Evolutionary conservation across 2,329 filamentous ascomycete genomes (phyloP).

Genomic region (Colletotrichum sp.): DNA sequence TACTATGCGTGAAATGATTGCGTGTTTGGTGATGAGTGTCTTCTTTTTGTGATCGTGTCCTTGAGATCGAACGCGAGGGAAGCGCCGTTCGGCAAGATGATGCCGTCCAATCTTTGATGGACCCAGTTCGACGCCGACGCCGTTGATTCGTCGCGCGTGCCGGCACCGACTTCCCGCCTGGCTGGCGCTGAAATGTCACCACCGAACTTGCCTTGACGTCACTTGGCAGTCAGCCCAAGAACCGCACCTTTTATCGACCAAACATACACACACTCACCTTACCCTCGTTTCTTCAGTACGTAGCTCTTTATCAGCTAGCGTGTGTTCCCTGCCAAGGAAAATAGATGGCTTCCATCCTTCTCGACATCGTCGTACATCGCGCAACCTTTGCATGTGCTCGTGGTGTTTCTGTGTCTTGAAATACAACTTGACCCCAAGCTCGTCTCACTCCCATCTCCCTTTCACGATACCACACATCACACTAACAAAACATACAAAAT

Average conservation of each 20-base stretch:
- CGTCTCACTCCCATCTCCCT: neutral
- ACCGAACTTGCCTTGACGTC: conserved; percentile 5
- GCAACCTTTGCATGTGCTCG: neutral
- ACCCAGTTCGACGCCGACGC: neutral
- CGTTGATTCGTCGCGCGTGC: neutral
- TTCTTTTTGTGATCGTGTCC: neutral
- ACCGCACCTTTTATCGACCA: neutral
- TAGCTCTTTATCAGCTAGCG: neutral
- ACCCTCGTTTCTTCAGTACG: neutral
- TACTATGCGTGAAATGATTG: neutral
- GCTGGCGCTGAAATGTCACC: neutral
- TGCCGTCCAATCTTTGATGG: neutral
- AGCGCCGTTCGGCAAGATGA: neutral
- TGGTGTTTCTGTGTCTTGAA: neutral
- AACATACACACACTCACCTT: neutral
- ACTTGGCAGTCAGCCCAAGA: neutral
- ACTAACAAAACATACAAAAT: neutral
- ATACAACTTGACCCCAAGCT: neutral
- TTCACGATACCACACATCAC: neutral
- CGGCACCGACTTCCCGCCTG: neutral
- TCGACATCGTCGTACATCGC: neutral
- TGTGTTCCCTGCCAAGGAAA: neutral
- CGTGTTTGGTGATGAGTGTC: neutral
- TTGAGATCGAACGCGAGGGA: neutral
- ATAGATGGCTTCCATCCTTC: neutral